phyloP scores from a whole-genome alignment of 768 basidiomycete species.

The Fomitopsis serialis region DNA sequence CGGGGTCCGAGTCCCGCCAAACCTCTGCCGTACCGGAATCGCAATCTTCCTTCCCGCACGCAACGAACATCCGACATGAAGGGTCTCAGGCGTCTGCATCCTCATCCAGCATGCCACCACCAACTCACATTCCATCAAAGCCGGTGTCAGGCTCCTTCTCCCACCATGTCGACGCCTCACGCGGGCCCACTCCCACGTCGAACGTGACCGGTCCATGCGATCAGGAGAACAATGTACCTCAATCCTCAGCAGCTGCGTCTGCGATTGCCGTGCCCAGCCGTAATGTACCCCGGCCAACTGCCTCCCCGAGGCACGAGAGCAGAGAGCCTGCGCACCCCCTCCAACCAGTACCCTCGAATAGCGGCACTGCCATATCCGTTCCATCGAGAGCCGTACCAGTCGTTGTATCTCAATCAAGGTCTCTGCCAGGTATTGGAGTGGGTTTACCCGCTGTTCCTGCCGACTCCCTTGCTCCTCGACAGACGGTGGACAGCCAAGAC shows the following conservation, averaged over 20 bases:
- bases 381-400: neutral
- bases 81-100: neutral
- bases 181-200: too few relatives aligned
- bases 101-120: conserved; percentile 12
- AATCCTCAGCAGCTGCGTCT: too few relatives aligned
- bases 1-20: conserved; percentile 17
- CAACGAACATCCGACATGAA: conserved; percentile 3
- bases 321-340: neutral
- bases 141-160: neutral
- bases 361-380: neutral
- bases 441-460: neutral
- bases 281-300: neutral
- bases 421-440: neutral
- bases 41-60: neutral
- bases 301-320: neutral
- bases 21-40: conserved; percentile 19
- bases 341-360: neutral
- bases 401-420: neutral
- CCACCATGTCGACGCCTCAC: neutral
- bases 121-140: conserved; percentile 1
- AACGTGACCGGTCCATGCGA: too few relatives aligned
- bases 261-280: too few relatives aligned
- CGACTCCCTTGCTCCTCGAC: neutral
- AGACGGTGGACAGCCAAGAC: too few relatives aligned
- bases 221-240: too few relatives aligned